Conservation (phyloP, 1,284 basidiomycete species). For the Marasmius fiardii region DNA sequence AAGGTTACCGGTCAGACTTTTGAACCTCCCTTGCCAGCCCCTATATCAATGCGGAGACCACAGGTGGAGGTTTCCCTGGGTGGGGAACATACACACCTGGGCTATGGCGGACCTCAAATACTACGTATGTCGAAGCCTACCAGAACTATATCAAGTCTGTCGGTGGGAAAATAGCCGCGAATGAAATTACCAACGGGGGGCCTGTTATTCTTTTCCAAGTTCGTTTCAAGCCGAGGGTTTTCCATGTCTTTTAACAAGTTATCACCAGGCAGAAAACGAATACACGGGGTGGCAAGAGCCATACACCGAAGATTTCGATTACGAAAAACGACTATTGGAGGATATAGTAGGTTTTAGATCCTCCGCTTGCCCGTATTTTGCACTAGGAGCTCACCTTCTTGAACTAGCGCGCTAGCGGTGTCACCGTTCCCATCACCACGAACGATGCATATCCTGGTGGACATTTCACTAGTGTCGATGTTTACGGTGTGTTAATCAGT, state of each 20-base stretch:
- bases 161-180: constrained; percentile 38
- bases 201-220: constrained; percentile 54
- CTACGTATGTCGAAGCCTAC: constrained; percentile 42
- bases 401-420: constrained; percentile 35
- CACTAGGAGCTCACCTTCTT: not conserved
- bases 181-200: constrained; percentile 49
- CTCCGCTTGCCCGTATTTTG: not conserved
- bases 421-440: constrained; percentile 43
- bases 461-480: constrained; percentile 39
- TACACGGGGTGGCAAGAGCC: constrained; percentile 38
- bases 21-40: constrained; percentile 23
- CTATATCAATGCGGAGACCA: constrained; percentile 55
- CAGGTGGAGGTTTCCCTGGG: constrained; percentile 48
- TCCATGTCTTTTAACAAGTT: not conserved
- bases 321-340: constrained; percentile 36
- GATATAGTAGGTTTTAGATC: constrained; percentile 32
- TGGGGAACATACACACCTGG: constrained; percentile 45
- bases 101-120: constrained; percentile 43
- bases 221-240: not conserved
- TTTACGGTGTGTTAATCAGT: constrained; percentile 34
- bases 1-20: not conserved
- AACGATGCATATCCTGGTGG: constrained; percentile 44
- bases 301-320: constrained; percentile 41
- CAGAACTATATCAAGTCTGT: constrained; percentile 36
- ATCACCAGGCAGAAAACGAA: constrained; percentile 45